Percentiles rank a stretch among this genome's conserved stretches.
phyloP scores from a whole-genome alignment of 768 basidiomycete genomes.

The Auriscalpium orientale region DNA sequence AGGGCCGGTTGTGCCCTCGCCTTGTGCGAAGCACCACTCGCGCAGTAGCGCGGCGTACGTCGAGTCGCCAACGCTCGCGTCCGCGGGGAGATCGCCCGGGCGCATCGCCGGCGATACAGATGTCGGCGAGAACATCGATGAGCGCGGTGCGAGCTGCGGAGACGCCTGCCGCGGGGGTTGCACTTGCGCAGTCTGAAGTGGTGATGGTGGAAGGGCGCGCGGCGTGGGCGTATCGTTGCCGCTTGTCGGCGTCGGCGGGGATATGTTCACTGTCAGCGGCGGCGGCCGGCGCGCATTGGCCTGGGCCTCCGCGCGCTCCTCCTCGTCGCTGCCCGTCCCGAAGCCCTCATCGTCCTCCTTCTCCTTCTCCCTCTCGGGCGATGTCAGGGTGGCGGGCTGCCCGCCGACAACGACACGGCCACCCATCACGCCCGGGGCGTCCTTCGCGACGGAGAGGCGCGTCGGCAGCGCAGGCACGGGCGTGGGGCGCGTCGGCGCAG shows the following conservation, averaged over 20 bases:
- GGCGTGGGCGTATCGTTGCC: background rate
- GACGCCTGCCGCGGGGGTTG: constrained; percentile 3
- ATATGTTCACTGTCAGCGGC: constrained; percentile 7
- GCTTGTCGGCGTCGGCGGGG: constrained; percentile 3
- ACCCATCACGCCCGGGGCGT: background rate
- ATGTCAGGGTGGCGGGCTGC: background rate
- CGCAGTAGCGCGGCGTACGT: constrained; percentile 14
- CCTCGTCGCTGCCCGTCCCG: constrained; percentile 10
- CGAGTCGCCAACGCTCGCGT: constrained; percentile 1
- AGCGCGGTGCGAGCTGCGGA: background rate
- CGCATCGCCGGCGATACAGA: background rate
- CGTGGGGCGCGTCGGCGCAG: constrained; percentile 6
- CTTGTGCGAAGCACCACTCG: constrained; percentile 17
- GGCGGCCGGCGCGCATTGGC: background rate
- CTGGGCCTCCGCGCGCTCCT: constrained; percentile 2
- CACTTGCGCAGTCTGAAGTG: constrained; percentile 8
- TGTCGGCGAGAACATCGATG: constrained; percentile 1
- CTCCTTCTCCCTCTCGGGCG: constrained; percentile 3
- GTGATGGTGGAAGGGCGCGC: constrained; percentile 3
- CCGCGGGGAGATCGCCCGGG: background rate
- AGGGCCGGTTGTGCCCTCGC: background rate
- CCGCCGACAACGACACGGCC: constrained; percentile 1
- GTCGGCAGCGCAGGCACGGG: background rate
- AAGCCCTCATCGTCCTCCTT: constrained; percentile 14
- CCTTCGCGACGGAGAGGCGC: background rate